Conservation (phyloP, 768 basidiomycete genomes). For the Exidia glandulosa region DNA sequence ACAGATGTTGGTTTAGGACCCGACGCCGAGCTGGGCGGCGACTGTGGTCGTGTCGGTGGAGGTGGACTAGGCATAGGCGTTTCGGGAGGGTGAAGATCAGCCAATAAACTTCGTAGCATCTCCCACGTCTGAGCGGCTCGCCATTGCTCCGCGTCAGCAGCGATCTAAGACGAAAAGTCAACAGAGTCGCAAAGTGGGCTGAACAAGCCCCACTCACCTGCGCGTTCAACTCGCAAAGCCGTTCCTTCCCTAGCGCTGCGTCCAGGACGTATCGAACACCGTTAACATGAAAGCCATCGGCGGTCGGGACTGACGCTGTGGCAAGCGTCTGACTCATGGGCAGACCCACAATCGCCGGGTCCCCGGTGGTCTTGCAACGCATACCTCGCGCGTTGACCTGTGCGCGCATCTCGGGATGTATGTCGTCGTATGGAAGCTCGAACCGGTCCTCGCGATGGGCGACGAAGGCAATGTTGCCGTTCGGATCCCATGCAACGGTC, state of each 20-base stretch:
- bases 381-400: background rate
- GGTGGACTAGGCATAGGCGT: background rate
- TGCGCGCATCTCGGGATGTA: background rate
- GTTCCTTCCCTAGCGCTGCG: conserved; percentile 8
- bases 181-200: too few species aligned
- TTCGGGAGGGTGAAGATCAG: conserved; percentile 22
- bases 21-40: background rate
- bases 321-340: background rate
- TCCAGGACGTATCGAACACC: background rate
- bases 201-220: too few species aligned
- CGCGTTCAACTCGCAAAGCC: conserved; percentile 51
- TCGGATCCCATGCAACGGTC: background rate
- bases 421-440: conserved; percentile 4
- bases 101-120: conserved; percentile 46
- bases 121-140: conserved; percentile 58
- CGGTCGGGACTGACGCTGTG: background rate
- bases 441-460: background rate
- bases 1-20: background rate
- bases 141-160: conserved; percentile 44
- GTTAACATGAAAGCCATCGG: background rate
- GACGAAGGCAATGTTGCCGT: background rate
- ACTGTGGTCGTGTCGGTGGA: background rate
- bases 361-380: conserved; percentile 1
- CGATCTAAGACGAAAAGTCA: too few species aligned
- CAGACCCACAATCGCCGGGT: background rate